phyloP scores from a whole-genome alignment of 208 protist genomes.

The Plasmodiophora brassicae region DNA sequence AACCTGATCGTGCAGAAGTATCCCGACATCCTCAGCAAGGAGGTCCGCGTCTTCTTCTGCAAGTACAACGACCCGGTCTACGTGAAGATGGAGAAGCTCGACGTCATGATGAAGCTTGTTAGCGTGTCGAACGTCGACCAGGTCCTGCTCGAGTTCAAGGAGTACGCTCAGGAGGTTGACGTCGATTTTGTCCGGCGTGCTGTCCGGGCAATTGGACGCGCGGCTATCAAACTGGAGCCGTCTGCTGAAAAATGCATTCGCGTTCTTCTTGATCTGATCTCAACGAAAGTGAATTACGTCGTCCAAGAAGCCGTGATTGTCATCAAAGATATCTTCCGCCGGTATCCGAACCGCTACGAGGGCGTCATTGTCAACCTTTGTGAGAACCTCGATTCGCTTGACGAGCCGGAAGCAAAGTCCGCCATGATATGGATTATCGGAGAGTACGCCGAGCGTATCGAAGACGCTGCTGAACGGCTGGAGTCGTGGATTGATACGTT shows the following conservation, averaged over 20 bases:
- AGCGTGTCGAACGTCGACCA: conserved; percentile 76
- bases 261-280: conserved; percentile 84
- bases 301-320: conserved; percentile 93
- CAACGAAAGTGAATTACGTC: conserved; percentile 84
- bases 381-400: conserved; percentile 85
- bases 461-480: conserved; percentile 29
- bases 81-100: conserved; percentile 96
- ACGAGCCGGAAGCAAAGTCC: conserved; percentile 86
- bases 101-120: conserved; percentile 88
- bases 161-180: conserved; percentile 92
- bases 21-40: conserved; percentile 72
- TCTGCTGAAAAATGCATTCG: conserved; percentile 82
- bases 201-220: conserved; percentile 87
- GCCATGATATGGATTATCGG: conserved; percentile 98
- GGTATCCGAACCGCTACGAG: conserved; percentile 79
- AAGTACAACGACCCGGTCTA: conserved; percentile 98
- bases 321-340: conserved; percentile 90
- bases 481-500: conserved; percentile 89
- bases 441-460: conserved; percentile 49
- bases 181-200: conserved; percentile 93
- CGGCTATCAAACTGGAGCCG: conserved; percentile 92
- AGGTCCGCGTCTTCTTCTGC: conserved; percentile 91
- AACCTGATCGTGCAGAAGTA: conserved; percentile 93
- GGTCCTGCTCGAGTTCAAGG: conserved; percentile 83
- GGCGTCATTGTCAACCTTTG: conserved; percentile 71